Percentiles rank a stretch among this genome's conserved stretches.
These are phyloP conservation scores for Conticribra weissflogii DNA, from an alignment of 108 stramenopile species.

Conservation along the genomic window DNA sequence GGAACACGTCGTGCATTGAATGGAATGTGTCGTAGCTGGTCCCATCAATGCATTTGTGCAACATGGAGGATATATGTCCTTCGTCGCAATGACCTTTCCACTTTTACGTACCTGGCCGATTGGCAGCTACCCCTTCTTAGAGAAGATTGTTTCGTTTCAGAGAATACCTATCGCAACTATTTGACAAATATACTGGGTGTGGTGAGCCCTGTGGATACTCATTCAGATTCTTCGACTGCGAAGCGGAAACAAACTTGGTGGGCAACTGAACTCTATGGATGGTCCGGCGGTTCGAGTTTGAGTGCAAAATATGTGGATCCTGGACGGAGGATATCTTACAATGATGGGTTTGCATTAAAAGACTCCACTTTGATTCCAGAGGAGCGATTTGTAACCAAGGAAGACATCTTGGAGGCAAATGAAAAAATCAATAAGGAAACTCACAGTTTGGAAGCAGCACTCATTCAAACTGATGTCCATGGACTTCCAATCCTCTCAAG, in stretches of 20 bases:
- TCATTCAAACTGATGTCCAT: constrained; percentile 34
- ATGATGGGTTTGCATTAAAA: constrained; percentile 67
- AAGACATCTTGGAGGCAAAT: constrained; percentile 29
- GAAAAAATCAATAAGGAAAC: constrained; percentile 15
- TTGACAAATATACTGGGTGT: constrained; percentile 48
- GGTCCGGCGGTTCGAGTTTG: constrained; percentile 68
- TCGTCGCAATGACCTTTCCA: constrained; percentile 59
- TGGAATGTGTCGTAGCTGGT: no score
- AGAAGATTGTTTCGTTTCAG: constrained; percentile 60
- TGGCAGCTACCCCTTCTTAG: constrained; percentile 62
- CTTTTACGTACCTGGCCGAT: constrained; percentile 52
- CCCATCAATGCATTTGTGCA: constrained; percentile 76
- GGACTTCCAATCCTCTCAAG: constrained; percentile 54
- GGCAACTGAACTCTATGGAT: constrained; percentile 77
- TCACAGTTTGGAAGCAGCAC: no score
- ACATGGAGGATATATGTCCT: constrained; percentile 76
- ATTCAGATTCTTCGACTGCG: not conserved
- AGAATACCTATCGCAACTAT: constrained; percentile 60
- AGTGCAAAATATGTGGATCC: constrained; percentile 69
- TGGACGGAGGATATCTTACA: constrained; percentile 53
- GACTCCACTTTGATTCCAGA: constrained; percentile 58
- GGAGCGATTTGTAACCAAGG: constrained; percentile 41
- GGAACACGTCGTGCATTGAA: no score
- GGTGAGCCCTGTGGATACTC: not conserved
- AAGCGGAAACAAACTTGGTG: constrained; percentile 57